Base-by-base conservation (phyloP, 305 asterid species). In the Solanum hybrid region DNA sequence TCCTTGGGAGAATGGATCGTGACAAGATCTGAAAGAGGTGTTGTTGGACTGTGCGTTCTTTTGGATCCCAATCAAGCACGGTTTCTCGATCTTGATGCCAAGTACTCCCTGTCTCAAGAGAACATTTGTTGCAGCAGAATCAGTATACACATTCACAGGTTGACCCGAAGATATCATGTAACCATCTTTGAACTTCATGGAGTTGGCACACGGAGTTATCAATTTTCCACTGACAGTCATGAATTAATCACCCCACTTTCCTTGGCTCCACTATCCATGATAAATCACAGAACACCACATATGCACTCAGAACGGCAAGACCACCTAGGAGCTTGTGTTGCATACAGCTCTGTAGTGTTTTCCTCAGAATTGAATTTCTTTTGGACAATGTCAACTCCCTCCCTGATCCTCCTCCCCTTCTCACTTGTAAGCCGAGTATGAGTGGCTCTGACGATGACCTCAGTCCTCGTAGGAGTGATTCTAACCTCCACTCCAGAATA, bases 391-490 rank as follows among this genome's bases (percentile, higher is more conserved):
- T 92, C 90, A 94, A 86, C 90, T 94, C 94, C 89, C 95, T 92
- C 94, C 90, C 95, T 92, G 88, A 94, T 93, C 91, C 95, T 92
- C 93, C 95, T 92, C 75, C 94, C 96, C 79, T 94, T 93, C 92
- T 94, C 95, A 78, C 95, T 76, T 76, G 80, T 75, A 75, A 75
- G 38, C 36, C 13, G 80, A 75, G 80, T 32, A 76, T 76, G 80
- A 76, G 80, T 32, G 80, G 40, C 80, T 31, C 40, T 76, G 40
- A 76, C 22, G 26, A 76, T 31, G 80, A 76, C 36, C 80, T 16
- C 80, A 76, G 80, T 76, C 80, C 80, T 31, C 14, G 10, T 76
- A 31, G 80, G 38, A 31, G 80, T 32, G 40, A 31, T 20, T 31
- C 80, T 76, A 76, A 31, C 40, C 24, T 31, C 80, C 80, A 76